Base-by-base conservation (phyloP, 2,329 filamentous ascomycete genomes). In the Cercospora nicotianae region DNA sequence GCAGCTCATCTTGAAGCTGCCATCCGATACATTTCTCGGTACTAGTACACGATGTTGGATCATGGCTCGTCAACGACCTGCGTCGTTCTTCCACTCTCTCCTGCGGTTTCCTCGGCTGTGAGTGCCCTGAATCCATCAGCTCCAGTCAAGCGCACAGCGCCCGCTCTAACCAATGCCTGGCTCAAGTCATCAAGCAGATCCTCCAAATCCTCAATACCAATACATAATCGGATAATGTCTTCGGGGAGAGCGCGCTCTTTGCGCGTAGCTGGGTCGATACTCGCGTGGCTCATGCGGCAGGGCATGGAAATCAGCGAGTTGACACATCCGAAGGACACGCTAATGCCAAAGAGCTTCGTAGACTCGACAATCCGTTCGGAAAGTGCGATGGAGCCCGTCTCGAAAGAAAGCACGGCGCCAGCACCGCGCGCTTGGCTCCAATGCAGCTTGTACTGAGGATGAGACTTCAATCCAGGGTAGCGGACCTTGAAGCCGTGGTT, bases 271-370 rank as follows among this genome's bases (percentile, higher is more conserved):
- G 93, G 92, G 78, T 98, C 95, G 77, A 99, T 99, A 78, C 93
- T 97, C 45, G 95, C 95, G 81, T 99, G 95, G 81, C 94, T 98
- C 96, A 99, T 99, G 76, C 94, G 93, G 82, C 95, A 99, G 8
- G 95, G 94, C 94, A 99, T 97, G 83, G 94, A 97, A 81, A 99
- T 99, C 79, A 99, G 83, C 78, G 92, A 96, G 83, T 99, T 99
- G 72, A 99, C 95, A 79, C 95, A 98, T 59, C 95, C 95, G 78
- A 99, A 99, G 77, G 93, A 97, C 68, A 99, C 95, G 72, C 92
- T 96, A 74, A 99, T 99, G 36, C 91, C 93, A 89, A 93, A 99
- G 33, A 99, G 84, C 72, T 91, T 89, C 2, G 95, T 92, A 31
- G 91, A 92, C 82, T 98, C 95, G 5, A 99, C 95, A 75, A 99